Conservation (phyloP, 2,329 filamentous ascomycete species). For the Arthroderma sp. region DNA sequence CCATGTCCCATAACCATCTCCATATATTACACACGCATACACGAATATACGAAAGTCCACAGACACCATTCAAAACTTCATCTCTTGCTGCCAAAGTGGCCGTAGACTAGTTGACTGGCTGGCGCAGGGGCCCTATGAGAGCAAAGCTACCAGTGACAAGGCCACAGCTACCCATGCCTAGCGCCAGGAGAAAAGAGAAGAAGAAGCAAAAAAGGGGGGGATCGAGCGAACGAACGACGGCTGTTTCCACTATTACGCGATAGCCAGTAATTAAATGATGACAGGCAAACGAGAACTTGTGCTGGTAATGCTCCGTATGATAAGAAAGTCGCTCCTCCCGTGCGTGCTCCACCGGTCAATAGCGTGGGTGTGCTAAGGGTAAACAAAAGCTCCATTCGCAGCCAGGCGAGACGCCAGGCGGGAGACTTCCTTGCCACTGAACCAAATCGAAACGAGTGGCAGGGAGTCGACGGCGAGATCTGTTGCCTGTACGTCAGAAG, state of each 20-base stretch:
- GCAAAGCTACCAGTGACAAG: neutral
- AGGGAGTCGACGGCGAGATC: too few species aligned
- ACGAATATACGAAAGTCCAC: too few species aligned
- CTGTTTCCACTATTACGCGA: slow-evolving; percentile 5
- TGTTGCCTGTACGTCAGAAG: too few species aligned
- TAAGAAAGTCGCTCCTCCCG: too few species aligned
- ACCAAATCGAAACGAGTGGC: too few species aligned
- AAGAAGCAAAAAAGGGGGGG: neutral
- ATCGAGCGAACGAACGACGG: neutral
- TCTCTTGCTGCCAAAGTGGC: too few species aligned
- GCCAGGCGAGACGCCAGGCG: too few species aligned
- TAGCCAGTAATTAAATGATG: slow-evolving; percentile 1
- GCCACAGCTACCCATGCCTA: slow-evolving; percentile 7
- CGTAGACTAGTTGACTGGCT: neutral
- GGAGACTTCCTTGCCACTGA: too few species aligned
- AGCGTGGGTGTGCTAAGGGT: neutral
- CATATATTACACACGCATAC: too few species aligned
- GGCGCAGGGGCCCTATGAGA: neutral
- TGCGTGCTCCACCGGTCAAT: neutral
- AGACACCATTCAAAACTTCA: too few species aligned
- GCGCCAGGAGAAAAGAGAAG: neutral
- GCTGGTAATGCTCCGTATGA: too few species aligned
- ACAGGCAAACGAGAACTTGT: neutral
- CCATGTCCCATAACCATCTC: too few species aligned
- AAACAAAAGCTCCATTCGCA: neutral